Conservation (phyloP, 345 rosid genomes). For the Bretschneidera sinensis region DNA sequence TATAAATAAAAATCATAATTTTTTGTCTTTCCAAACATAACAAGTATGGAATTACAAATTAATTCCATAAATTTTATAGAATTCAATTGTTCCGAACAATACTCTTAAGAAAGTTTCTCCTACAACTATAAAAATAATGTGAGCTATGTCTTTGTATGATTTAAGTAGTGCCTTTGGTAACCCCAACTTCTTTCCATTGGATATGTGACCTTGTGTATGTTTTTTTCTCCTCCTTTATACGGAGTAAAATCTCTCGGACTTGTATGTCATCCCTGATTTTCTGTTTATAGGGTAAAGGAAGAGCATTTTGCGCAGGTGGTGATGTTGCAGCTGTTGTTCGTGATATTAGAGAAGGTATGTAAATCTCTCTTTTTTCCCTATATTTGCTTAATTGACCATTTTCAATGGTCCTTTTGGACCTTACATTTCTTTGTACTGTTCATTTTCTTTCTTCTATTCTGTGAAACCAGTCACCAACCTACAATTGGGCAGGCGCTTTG, state of each 20-base stretch:
- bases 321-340: conserved; percentile 61
- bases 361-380: not conserved
- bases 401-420: not conserved
- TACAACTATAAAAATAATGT: not conserved
- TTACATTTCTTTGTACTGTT: not conserved
- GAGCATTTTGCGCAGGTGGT: conserved; percentile 82
- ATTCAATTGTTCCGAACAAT: not conserved
- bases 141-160: not conserved
- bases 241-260: not conserved
- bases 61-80: too few relatives aligned
- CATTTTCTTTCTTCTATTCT: too few relatives aligned
- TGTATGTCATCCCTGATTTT: not conserved
- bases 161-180: not conserved
- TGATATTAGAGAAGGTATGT: conserved; percentile 39
- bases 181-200: not conserved
- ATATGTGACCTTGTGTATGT: not conserved
- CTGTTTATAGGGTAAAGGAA: conserved; percentile 55
- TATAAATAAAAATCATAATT: too few relatives aligned
- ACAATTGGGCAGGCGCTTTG: too few relatives aligned
- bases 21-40: too few relatives aligned
- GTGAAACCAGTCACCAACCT: not conserved
- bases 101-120: not conserved
- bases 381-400: not conserved
- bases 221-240: too few relatives aligned
- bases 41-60: too few relatives aligned